Conservation (phyloP, 2,329 filamentous ascomycete genomes). For the Xylaria sp. region DNA sequence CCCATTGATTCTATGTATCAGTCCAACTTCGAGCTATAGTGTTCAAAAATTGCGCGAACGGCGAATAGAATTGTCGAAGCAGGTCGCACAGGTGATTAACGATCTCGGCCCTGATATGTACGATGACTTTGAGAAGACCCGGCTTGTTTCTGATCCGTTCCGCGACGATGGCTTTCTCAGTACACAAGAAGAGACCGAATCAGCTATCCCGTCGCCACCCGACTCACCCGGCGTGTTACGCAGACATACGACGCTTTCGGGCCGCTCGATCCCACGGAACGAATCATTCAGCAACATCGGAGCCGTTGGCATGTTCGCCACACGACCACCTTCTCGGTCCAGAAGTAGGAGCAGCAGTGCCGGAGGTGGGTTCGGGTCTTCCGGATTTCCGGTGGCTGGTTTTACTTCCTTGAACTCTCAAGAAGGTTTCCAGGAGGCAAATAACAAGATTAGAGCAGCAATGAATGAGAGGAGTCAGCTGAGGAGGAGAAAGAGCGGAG, state of each 20-base stretch:
- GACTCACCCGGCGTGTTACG: constrained; percentile 52
- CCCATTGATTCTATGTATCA: constrained; percentile 85
- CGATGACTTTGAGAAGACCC: constrained; percentile 87
- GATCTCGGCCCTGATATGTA: constrained; percentile 95
- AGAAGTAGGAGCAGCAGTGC: constrained; percentile 70
- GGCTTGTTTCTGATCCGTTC: constrained; percentile 71
- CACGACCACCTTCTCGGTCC: constrained; percentile 85
- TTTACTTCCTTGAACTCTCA: constrained; percentile 76
- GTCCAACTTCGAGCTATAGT: constrained; percentile 85
- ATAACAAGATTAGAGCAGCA: constrained; percentile 82
- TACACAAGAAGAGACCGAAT: constrained; percentile 48
- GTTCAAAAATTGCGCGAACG: constrained; percentile 80
- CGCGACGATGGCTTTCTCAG: constrained; percentile 46
- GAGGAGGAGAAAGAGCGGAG: constrained; percentile 64
- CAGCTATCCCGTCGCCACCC: constrained; percentile 45
- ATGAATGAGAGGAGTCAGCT: constrained; percentile 81
- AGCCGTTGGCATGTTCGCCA: constrained; percentile 89
- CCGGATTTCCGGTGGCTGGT: constrained; percentile 72
- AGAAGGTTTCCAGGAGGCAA: constrained; percentile 83
- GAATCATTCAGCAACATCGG: constrained; percentile 94
- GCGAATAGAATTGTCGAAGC: constrained; percentile 77
- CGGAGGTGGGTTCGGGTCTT: constrained; percentile 68
- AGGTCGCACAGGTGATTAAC: constrained; percentile 94
- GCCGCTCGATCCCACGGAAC: constrained; percentile 76
- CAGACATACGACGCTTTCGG: constrained; percentile 65